Percentiles rank a stretch among this genome's conserved stretches.
Evolutionary conservation across 805 yeast species (phyloP).

Genomic region (Cyberlindnera mycetangii): DNA sequence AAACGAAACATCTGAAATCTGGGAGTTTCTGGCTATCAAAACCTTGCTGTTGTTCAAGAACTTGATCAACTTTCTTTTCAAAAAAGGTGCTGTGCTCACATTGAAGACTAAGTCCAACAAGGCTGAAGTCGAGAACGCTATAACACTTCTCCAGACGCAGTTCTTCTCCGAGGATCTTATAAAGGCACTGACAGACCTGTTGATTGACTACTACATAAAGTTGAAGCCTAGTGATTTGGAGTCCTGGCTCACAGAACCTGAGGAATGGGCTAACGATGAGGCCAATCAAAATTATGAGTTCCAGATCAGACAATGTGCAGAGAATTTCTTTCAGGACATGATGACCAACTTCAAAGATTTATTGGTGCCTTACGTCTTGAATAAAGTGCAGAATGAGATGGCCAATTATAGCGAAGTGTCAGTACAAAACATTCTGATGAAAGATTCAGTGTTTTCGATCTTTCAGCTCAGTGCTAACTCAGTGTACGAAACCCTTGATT

Average conservation of each 20-base stretch:
- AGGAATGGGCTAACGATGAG: slow-evolving; percentile 89
- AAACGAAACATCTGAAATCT: slow-evolving; percentile 53
- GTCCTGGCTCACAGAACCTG: slow-evolving; percentile 83
- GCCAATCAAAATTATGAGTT: slow-evolving; percentile 74
- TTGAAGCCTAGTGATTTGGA: slow-evolving; percentile 75
- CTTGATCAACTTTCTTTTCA: slow-evolving; percentile 57
- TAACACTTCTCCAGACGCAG: slow-evolving; percentile 46
- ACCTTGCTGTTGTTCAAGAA: slow-evolving; percentile 62
- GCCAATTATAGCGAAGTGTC: slow-evolving; percentile 30
- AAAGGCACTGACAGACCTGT: slow-evolving; percentile 56
- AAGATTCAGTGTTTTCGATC: slow-evolving; percentile 79
- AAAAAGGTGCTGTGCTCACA: slow-evolving; percentile 61
- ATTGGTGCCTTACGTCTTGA: slow-evolving; percentile 52
- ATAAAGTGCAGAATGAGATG: slow-evolving; percentile 48
- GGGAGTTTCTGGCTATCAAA: slow-evolving; percentile 73
- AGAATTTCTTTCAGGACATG: slow-evolving; percentile 75
- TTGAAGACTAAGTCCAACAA: slow-evolving; percentile 64
- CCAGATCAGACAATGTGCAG: slow-evolving; percentile 84
- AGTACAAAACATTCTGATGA: slow-evolving; percentile 54
- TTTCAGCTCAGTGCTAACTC: slow-evolving; percentile 74
- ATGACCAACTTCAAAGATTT: slow-evolving; percentile 58
- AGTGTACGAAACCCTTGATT: slow-evolving; percentile 62
- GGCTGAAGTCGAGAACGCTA: slow-evolving; percentile 57
- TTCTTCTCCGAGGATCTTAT: slow-evolving; percentile 59
- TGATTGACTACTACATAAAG: slow-evolving; percentile 72